These are phyloP conservation scores for Lagenidium sp. DNA, from an alignment of 352 stramenopile species.

Conservation along the genomic window DNA sequence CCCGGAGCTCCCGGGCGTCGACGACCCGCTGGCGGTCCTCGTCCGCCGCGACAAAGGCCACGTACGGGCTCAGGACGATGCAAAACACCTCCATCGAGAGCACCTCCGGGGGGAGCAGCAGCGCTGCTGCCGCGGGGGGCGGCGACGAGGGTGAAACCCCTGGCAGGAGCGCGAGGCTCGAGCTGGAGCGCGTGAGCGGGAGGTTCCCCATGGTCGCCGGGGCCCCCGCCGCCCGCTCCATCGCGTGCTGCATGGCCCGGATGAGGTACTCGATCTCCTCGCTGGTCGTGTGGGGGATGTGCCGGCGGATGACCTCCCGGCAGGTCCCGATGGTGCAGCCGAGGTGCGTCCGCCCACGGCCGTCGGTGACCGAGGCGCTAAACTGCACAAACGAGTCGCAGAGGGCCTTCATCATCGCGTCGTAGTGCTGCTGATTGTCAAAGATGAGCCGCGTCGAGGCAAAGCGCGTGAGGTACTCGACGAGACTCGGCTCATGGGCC, in stretches of 20 bases:
- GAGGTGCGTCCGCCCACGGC: conserved; percentile 18
- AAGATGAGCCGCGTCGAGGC: conserved; percentile 53
- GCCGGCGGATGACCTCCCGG: conserved; percentile 26
- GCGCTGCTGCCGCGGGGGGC: neutral
- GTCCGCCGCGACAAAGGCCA: conserved; percentile 53
- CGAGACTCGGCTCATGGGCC: conserved; percentile 29
- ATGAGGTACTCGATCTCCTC: conserved; percentile 37
- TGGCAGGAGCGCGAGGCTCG: neutral
- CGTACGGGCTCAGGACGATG: conserved; percentile 44
- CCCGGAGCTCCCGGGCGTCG: conserved; percentile 40
- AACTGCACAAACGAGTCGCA: conserved; percentile 40
- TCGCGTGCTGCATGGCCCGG: conserved; percentile 29
- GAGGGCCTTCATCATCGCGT: conserved; percentile 42
- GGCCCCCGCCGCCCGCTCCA: too few species aligned
- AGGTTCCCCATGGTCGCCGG: too few species aligned
- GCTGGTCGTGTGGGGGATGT: conserved; percentile 20
- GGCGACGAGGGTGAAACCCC: neutral
- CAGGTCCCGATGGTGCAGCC: conserved; percentile 29
- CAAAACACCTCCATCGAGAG: conserved; percentile 54
- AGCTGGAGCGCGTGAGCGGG: neutral
- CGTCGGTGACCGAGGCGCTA: conserved; percentile 3
- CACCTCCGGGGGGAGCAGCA: neutral
- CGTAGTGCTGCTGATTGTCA: conserved; percentile 57
- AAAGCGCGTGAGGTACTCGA: conserved; percentile 53
- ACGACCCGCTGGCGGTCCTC: conserved; percentile 48